A percentile compares a stretch with the other conserved stretches of the same genome.
These are phyloP conservation scores for Xylariales sp. DNA, from an alignment of 2,329 filamentous ascomycete genomes.

Conservation along the genomic window DNA sequence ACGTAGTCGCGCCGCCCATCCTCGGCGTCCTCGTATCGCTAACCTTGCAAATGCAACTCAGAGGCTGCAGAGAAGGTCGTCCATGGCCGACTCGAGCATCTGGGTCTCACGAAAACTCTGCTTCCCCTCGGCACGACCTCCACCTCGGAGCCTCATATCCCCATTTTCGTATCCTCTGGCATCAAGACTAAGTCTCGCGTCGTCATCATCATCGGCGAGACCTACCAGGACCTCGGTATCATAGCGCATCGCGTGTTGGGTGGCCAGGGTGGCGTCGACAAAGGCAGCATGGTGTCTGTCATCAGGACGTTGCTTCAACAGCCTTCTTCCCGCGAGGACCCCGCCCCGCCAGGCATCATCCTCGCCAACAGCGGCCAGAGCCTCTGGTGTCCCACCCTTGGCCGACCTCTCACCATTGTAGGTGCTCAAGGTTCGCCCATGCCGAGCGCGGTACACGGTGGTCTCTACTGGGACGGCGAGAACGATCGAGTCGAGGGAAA, in stretches of 20 bases:
- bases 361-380: slow-evolving; percentile 75
- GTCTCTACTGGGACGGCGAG: slow-evolving; percentile 43
- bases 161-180: slow-evolving; percentile 58
- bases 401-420: slow-evolving; percentile 53
- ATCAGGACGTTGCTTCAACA: slow-evolving; percentile 41
- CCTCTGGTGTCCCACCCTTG: slow-evolving; percentile 65
- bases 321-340: slow-evolving; percentile 27
- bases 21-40: neutral
- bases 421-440: slow-evolving; percentile 57
- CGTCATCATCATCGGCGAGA: slow-evolving; percentile 70
- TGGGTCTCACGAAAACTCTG: slow-evolving; percentile 55
- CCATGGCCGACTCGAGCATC: slow-evolving; percentile 52
- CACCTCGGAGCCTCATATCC: slow-evolving; percentile 52
- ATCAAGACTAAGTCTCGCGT: slow-evolving; percentile 56
- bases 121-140: slow-evolving; percentile 53
- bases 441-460: slow-evolving; percentile 56
- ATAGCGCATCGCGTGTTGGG: slow-evolving; percentile 66
- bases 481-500: slow-evolving; percentile 63
- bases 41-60: too few species aligned
- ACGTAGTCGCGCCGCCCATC: slow-evolving; percentile 18
- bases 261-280: slow-evolving; percentile 59
- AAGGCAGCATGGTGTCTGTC: slow-evolving; percentile 66
- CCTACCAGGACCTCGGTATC: slow-evolving; percentile 66
- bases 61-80: slow-evolving; percentile 61
- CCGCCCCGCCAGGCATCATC: slow-evolving; percentile 54